Evolutionary conservation across 176 grass and related monocot genomes (phyloP).

Genomic region (Aegilops tauschii): DNA sequence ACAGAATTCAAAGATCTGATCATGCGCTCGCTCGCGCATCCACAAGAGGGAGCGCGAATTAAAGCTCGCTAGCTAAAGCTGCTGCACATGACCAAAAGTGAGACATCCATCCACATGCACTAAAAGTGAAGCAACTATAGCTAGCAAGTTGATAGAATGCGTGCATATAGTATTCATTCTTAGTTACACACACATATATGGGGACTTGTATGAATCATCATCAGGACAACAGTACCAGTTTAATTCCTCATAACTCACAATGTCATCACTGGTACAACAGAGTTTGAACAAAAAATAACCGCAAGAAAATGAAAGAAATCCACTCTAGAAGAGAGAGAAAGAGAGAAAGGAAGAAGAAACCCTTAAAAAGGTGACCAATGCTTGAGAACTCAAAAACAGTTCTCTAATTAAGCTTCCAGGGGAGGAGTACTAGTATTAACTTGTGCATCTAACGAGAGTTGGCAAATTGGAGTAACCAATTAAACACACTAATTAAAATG

Average conservation of each 20-base stretch:
- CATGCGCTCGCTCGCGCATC: constrained; percentile 34
- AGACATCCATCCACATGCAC: constrained; percentile 45
- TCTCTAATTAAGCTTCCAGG: constrained; percentile 48
- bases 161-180: background rate
- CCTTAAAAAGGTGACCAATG: constrained; percentile 35
- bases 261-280: constrained; percentile 44
- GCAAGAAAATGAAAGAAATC: constrained; percentile 17
- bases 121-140: constrained; percentile 48
- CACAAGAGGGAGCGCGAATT: constrained; percentile 33
- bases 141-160: background rate
- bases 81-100: constrained; percentile 48
- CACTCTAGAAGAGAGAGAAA: constrained; percentile 34
- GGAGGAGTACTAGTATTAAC: constrained; percentile 46
- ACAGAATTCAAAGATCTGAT: constrained; percentile 50
- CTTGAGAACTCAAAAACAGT: constrained; percentile 71
- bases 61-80: constrained; percentile 48
- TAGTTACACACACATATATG: background rate
- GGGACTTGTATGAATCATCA: constrained; percentile 26
- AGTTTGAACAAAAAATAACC: constrained; percentile 28
- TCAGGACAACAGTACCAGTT: constrained; percentile 37
- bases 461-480: constrained; percentile 43
- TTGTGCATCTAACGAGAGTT: constrained; percentile 43
- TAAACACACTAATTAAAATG: constrained; percentile 54
- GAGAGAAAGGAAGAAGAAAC: background rate
- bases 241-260: constrained; percentile 48